These are phyloP conservation scores for Haplographium delicatum DNA, from an alignment of 495 filamentous ascomycete species.

Conservation along the genomic window DNA sequence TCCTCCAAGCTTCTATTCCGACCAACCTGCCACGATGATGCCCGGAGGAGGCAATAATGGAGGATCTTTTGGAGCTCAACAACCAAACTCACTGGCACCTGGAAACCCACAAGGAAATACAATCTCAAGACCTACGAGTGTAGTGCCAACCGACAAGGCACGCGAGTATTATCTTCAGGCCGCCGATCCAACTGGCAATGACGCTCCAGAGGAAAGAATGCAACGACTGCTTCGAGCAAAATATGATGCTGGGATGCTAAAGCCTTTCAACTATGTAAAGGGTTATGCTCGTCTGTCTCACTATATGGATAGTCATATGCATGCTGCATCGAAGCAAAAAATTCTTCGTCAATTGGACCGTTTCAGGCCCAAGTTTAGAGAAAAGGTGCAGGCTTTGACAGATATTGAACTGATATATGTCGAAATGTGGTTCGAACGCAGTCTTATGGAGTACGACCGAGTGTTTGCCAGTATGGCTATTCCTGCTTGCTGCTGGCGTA, in stretches of 20 bases:
- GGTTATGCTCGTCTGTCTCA: conserved; percentile 82
- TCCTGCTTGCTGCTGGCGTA: conserved; percentile 93
- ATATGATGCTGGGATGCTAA: conserved; percentile 87
- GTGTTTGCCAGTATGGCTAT: conserved; percentile 99
- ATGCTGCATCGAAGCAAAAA: conserved; percentile 71
- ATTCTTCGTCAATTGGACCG: conserved; percentile 86
- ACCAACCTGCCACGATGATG: conserved; percentile 22
- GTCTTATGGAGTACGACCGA: conserved; percentile 92
- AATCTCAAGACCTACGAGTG: conserved; percentile 54
- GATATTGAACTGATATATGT: conserved; percentile 90
- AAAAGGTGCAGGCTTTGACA: conserved; percentile 84
- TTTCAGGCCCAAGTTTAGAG: conserved; percentile 92
- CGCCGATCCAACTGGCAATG: conserved; percentile 87
- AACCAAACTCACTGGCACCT: conserved; percentile 4
- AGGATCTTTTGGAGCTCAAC: conserved; percentile 7
- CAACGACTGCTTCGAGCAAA: conserved; percentile 92
- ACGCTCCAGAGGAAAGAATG: conserved; percentile 90
- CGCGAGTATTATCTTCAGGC: conserved; percentile 96
- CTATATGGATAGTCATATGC: conserved; percentile 87
- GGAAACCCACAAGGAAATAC: conserved; percentile 41
- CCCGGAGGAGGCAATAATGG: conserved; percentile 25
- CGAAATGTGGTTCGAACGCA: conserved; percentile 98
- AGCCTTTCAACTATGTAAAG: conserved; percentile 97
- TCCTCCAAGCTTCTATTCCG: conserved; percentile 29
- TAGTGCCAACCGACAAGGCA: conserved; percentile 69